Base-by-base conservation (phyloP, 495 filamentous ascomycete species). In the Parathielavia appendiculata region DNA sequence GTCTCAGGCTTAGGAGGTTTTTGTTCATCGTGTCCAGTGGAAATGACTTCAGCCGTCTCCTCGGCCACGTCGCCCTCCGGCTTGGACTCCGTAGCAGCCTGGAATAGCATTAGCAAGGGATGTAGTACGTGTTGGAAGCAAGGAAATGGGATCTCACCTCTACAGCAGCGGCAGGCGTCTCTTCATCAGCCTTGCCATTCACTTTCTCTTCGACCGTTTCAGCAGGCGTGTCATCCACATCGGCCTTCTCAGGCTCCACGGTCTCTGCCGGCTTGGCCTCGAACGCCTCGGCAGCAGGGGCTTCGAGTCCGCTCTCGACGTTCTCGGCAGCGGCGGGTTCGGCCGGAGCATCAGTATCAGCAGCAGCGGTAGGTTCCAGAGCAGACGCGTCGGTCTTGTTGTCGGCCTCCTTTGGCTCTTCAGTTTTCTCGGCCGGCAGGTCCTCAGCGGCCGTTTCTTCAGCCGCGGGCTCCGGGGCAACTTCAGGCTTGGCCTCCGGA, bases 261-360 rank as follows among this genome's bases (percentile, higher is more conserved):
- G 22, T 9, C n/a, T 36, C 52, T 9, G 6, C 13, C 10, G 23
- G 11, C 20, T 46, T 16, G 30, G 30, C 0, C 22, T 53, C 51
- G 12, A 22, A 0, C 41, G 43, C 43, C 41, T 47, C 54, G 20
- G 16, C 32, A 23, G 13, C 54, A 2, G n/a, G 32, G n/a, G 44
- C 20, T 35, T 47, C 54, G 12, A 34, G 34, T 30, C 57, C 66
- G 20, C 19, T 51, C 39, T 62, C 36, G 19, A 58, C 52, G n/a
- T 69, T 62, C 22, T 63, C 62, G 17, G 58, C 58, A 32, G 62
- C 34, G 23, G 60, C 63, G 19, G 53, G 54, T 11, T 58, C 51
- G 30, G 38, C 20, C 49, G 53, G 60, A 51, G 16, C 41, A 13
- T 57, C 48, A 36, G 38, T 13, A 43, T 54, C 60, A 44, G 48